Base-by-base conservation (phyloP, 495 filamentous ascomycete species). In the Tricharina praecox region DNA sequence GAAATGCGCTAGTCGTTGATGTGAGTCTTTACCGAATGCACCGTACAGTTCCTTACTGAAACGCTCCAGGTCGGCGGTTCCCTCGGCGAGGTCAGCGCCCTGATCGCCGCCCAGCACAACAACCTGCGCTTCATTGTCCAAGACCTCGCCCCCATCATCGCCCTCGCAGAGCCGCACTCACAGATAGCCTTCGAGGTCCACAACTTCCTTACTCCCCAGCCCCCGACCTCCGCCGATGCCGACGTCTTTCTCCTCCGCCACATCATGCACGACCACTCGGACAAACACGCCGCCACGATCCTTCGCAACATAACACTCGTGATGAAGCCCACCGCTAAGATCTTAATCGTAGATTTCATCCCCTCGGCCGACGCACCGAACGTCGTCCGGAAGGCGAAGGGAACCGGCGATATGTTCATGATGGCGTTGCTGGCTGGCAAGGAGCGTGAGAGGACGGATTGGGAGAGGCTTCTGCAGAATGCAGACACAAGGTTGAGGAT, bases 201-300 rank as follows among this genome's bases (percentile, higher is more conserved):
- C 34, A 65, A 73, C 45, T 69, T 76, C 50, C 68, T 73, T 59
- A 42, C 63, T 24, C 52, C 57, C 3, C 71, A 77, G 53, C 63
- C n/a, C n/a, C n/a, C n/a, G n/a, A n/a, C n/a, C n/a, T n/a, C 67
- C 0, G 54, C 69, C 4, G 46, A 53, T 13, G 74, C 73, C 3
- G 70, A 74, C 34, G 63, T 71, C 13, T 77, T 75, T 50, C 63
- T 77, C 30, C 53, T 75, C 20, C 68, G 73, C 20, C 59, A 64
- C 47, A 66, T 76, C 20, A 50, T 77, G n/a, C 73, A 77, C 49
- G 70, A 76, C 50, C 67, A 67, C 63, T 53, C 64, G 3, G 63
- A 70, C 23, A 50, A 56, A 16, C 62, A 74, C 23, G 64, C 60
- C 2, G 46, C 64, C 3, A 60, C 51, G 21, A 70, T 74, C 42